Evolutionary conservation across 176 grass and related monocot species (phyloP).

Genomic region (Pontederia crassipes): DNA sequence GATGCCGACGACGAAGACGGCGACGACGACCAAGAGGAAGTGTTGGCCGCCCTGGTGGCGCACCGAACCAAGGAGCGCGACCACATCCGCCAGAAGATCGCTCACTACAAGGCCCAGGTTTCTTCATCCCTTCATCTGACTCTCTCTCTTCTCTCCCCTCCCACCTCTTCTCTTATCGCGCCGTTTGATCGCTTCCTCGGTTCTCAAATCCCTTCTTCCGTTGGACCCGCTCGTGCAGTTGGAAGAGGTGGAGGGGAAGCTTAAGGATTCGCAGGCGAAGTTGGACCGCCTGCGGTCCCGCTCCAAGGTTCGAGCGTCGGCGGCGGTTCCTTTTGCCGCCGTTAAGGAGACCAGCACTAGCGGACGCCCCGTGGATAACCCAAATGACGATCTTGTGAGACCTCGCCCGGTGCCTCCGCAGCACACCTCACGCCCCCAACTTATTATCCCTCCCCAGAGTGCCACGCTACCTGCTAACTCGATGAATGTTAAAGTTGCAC

Average conservation of each 20-base stretch:
- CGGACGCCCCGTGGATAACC: not conserved
- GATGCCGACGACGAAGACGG: not conserved
- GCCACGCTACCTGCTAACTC: not conserved
- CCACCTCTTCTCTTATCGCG: not conserved
- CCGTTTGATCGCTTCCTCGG: not conserved
- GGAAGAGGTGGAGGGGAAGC: slow-evolving; percentile 42
- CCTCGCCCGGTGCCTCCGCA: slow-evolving; percentile 2
- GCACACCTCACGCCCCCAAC: slow-evolving; percentile 25
- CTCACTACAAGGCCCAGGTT: slow-evolving; percentile 16
- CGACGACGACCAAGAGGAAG: slow-evolving; percentile 28
- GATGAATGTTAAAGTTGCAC: slow-evolving; percentile 17
- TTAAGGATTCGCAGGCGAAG: slow-evolving; percentile 37
- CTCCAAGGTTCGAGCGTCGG: not conserved
- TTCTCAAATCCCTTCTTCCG: slow-evolving; percentile 1
- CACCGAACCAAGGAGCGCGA: slow-evolving; percentile 31
- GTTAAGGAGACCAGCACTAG: slow-evolving; percentile 12
- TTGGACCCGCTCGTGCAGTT: slow-evolving; percentile 32
- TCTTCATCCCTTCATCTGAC: not conserved
- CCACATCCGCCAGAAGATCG: slow-evolving; percentile 22
- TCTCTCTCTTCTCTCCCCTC: not conserved
- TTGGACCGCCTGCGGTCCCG: slow-evolving; percentile 24
- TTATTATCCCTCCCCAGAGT: slow-evolving; percentile 43
- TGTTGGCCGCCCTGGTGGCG: slow-evolving; percentile 25
- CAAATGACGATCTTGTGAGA: not conserved
- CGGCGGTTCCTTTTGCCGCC: not conserved